Base-by-base conservation (phyloP, 345 rosid genomes). In the Eucalyptus urophylla region DNA sequence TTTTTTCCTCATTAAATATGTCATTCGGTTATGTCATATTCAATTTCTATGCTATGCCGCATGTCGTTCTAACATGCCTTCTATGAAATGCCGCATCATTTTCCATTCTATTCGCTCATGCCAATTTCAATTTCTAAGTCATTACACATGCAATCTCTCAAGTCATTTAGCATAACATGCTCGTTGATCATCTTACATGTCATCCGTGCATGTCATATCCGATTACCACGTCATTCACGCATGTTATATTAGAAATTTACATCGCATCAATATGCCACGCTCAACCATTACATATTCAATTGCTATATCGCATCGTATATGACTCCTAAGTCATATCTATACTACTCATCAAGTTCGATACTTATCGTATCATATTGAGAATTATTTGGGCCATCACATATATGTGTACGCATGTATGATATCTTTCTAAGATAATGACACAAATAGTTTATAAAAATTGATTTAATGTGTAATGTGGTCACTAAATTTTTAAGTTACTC, bases 401-500 rank as follows among this genome's bases (percentile, higher is more conserved):
- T 21, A 5, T 37, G 7, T 11, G 27, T 40, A 25, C 0, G 6
- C 0, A 15, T 14, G 76, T n/a, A 65, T 14, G 37, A n/a, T 65
- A 65, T 14, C 2, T 76, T 40, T 3, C 7, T 76, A 25, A 5
- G 29, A 53, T 24, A 56, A 56, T 24, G 29, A 56, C 29, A 56
- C 29, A 9, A 56, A 56, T 56, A 53, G 6, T 56, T 24, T 0
- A 24, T 56, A 24, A 56, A 56, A 8, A 8, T 56, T 56, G 6
- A 24, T 24, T 1, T 56, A 24, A 24, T 56, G 0, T 10, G 6
- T 22, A 56, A 56, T 24, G 1, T 24, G 62, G 4, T 56, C 4
- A 4, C 0, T 2, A 0, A 56, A 22, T 1, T 56, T 56, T 2
- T 56, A 56, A 1, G 11, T 56, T 56, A 24, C 0, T 56, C 6